These are phyloP conservation scores for Usnea hakonensis DNA, from an alignment of 495 filamentous ascomycete genomes.

Conservation along the genomic window DNA sequence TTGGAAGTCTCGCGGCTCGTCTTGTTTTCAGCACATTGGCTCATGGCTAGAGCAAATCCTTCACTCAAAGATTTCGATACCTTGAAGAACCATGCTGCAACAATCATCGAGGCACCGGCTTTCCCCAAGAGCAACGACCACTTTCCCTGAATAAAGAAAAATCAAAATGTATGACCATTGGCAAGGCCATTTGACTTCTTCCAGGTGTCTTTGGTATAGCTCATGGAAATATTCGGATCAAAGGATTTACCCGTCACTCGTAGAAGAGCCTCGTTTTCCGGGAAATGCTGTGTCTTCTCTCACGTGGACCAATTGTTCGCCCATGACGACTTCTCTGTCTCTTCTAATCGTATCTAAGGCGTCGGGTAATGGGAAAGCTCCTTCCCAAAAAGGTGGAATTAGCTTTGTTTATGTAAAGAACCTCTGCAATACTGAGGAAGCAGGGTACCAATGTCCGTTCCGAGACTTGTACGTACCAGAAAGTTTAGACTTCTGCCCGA, in stretches of 20 bases:
- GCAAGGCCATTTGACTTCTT: background rate
- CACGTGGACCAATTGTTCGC: background rate
- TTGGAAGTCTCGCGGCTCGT: background rate
- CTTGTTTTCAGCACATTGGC: background rate
- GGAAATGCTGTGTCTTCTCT: background rate
- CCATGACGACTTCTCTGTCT: background rate
- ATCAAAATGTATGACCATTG: background rate
- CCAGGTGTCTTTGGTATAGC: background rate
- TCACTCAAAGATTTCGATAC: background rate
- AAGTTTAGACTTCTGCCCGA: no score
- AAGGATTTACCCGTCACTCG: background rate
- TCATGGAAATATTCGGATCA: background rate
- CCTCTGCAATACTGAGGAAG: no score
- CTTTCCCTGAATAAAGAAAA: background rate
- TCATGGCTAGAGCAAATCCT: background rate
- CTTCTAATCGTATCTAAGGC: background rate
- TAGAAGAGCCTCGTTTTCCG: background rate
- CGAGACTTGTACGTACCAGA: no score
- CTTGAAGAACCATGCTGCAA: background rate
- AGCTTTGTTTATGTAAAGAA: no score
- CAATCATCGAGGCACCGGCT: conserved; percentile 1
- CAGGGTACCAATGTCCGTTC: no score
- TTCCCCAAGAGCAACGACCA: background rate
- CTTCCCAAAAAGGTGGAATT: no score
- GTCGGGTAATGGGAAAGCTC: no score